phyloP scores from a whole-genome alignment of 768 basidiomycete species.

The Suillus bovinus region DNA sequence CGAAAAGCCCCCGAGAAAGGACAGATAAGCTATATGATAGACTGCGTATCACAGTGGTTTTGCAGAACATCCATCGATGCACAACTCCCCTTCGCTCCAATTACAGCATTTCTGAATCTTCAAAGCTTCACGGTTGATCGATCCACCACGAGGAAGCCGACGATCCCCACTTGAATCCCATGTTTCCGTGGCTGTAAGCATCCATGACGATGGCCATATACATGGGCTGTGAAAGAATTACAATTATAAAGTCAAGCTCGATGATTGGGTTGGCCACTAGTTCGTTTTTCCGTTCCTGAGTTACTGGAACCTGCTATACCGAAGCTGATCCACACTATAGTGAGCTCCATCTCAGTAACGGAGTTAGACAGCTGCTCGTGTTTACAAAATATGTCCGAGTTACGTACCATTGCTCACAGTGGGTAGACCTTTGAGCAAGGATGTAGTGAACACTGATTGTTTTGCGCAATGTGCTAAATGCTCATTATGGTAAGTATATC shows the following conservation, averaged over 20 bases:
- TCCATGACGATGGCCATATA: background rate
- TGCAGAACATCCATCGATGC: background rate
- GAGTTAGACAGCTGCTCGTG: background rate
- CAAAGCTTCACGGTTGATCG: background rate
- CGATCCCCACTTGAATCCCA: background rate
- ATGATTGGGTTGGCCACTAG: too few relatives aligned
- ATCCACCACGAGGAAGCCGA: background rate
- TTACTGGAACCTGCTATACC: background rate
- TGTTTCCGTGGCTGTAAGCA: background rate
- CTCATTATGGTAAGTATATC: background rate
- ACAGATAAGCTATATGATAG: background rate
- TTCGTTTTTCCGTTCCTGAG: background rate
- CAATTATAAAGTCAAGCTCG: background rate
- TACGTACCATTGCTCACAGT: constrained; percentile 1
- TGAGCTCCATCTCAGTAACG: background rate
- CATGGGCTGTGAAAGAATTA: background rate
- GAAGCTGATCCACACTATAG: background rate
- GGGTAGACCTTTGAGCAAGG: background rate
- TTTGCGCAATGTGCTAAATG: background rate
- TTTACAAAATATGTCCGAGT: background rate
- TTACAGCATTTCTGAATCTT: background rate
- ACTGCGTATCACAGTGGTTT: background rate
- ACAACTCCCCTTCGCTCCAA: background rate
- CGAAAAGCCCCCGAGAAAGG: background rate
- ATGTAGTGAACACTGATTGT: background rate